phyloP scores from a whole-genome alignment of 2,329 filamentous ascomycete genomes.

The Neofusicoccum parvum region DNA sequence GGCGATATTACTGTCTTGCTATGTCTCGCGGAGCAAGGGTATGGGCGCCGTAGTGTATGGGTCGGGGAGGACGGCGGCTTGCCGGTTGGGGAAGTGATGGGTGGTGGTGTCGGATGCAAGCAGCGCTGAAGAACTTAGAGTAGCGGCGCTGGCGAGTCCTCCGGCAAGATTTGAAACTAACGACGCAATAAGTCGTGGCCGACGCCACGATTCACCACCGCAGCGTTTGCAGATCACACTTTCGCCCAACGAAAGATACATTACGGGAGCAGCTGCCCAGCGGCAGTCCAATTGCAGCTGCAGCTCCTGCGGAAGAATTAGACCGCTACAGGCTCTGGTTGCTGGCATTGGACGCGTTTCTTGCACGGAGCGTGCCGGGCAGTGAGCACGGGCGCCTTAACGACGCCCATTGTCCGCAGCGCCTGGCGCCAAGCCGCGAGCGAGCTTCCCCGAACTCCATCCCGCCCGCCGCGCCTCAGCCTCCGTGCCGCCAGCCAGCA shows the following conservation, averaged over 20 bases:
- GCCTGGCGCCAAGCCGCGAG: neutral
- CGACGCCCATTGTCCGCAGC: constrained; percentile 11
- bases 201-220: neutral
- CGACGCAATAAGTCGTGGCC: constrained; percentile 19
- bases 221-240: neutral
- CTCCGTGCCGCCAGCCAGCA: constrained; percentile 9
- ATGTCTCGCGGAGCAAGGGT: constrained; percentile 17
- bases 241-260: neutral
- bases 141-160: too few relatives aligned
- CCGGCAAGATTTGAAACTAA: constrained; percentile 16
- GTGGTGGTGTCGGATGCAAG: constrained; percentile 6
- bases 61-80: neutral
- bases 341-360: neutral
- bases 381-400: neutral
- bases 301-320: neutral
- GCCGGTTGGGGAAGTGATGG: constrained; percentile 8
- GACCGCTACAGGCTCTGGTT: neutral
- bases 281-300: neutral
- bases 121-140: neutral
- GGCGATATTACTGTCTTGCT: neutral
- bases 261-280: too few relatives aligned
- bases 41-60: constrained; percentile 5
- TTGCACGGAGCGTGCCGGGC: neutral
- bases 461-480: constrained; percentile 9
- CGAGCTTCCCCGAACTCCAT: constrained; percentile 12